Conservation (phyloP, 805 yeast species). For the Ogataea naganishii region DNA sequence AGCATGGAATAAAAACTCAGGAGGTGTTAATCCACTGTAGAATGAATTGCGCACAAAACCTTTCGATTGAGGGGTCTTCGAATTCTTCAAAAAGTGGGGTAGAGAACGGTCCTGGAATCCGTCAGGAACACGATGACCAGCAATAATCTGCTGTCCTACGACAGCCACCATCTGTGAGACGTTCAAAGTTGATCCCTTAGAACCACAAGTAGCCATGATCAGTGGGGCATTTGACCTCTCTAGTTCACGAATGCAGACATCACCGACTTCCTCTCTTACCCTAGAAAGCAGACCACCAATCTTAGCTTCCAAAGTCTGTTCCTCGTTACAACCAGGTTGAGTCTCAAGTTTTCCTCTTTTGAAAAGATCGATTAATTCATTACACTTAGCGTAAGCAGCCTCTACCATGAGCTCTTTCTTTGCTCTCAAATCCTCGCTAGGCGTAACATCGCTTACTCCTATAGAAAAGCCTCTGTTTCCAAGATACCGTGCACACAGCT, state of each 20-base stretch:
- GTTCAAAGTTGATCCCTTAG: constrained; percentile 95
- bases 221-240: constrained; percentile 90
- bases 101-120: constrained; percentile 99
- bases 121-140: constrained; percentile 98
- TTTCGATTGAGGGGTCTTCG: constrained; percentile 95
- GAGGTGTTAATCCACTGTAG: constrained; percentile 89
- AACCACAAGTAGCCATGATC: constrained; percentile 99
- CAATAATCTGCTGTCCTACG: constrained; percentile 97
- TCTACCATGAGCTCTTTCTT: constrained; percentile 87
- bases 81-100: constrained; percentile 93
- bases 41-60: constrained; percentile 97
- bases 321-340: constrained; percentile 98
- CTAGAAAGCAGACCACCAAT: constrained; percentile 94
- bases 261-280: constrained; percentile 98
- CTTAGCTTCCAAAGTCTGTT: constrained; percentile 94
- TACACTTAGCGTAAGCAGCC: constrained; percentile 83
- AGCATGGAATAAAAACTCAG: constrained; percentile 96
- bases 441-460: constrained; percentile 96
- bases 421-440: constrained; percentile 65
- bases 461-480: constrained; percentile 96
- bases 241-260: constrained; percentile 87
- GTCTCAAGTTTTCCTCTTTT: constrained; percentile 87
- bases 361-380: constrained; percentile 72
- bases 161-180: constrained; percentile 99
- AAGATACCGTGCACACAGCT: constrained; percentile 87